Base-by-base conservation (phyloP, 768 basidiomycete genomes). In the Paxillus rubicundulus region DNA sequence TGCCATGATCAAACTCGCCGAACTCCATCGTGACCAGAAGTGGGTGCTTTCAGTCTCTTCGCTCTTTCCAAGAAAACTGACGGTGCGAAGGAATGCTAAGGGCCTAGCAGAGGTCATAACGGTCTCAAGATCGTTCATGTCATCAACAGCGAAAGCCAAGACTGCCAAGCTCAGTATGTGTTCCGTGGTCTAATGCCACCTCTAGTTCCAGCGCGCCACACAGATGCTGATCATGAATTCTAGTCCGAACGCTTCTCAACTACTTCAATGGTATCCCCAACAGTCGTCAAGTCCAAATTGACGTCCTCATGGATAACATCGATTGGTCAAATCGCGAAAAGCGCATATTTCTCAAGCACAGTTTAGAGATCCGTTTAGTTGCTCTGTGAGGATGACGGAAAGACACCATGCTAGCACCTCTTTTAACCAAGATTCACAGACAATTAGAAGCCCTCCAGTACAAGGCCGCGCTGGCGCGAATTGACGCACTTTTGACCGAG, bases 121-220 rank as follows among this genome's bases (percentile, higher is more conserved):
- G 0, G 77, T 87, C 24, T 92, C 91, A 0, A 76, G 93, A 45
- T 77, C 82, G 0, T 93, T 95, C 76, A 90, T 96, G 81, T 86
- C 90, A 0, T 87, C 88, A n/a, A 90, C 92, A 0, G 95, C 95
- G 14, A 98, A 98, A 71, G 95, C 94, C 1, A 97, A 98, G 72
- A 97, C 96, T 0, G 94, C 94, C 3, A 96, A 96, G 73, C 83
- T 98, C 57, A 96, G 93, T 93, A 56, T 60, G 53, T 45, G 24
- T 18, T 14, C 30, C 39, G 37, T 28, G 4, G 9, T 43, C 20
- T 16, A 45, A 24, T 20, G 4, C 44, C 21, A 1, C 16, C 2
- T 0, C 12, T 20, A 8, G 7, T 20, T 33, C 10, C 33, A 5
- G 10, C 12, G 13, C 2, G 33, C 17, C n/a, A 9, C 47, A 18